Percentiles rank a stretch among this genome's conserved stretches.
Conservation (phyloP, 1,139 yeast species). For the Diutina neorugosa region DNA sequence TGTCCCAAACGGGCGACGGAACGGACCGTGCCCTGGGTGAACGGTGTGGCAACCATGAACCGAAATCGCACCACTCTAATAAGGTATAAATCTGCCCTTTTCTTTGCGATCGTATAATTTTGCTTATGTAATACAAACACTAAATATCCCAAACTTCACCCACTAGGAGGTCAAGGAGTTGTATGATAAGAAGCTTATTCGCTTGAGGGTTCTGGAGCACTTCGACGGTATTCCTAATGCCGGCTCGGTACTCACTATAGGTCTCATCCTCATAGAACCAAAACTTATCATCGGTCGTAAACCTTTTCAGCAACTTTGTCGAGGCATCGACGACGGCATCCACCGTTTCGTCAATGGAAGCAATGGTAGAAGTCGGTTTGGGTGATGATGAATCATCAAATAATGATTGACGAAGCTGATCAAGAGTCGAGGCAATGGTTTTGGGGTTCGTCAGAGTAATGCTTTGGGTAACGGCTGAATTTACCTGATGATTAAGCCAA, state of each 20-base stretch:
- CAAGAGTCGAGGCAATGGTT: neutral
- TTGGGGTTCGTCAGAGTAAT: neutral
- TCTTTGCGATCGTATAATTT: neutral
- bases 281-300: neutral
- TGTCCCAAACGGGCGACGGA: neutral
- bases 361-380: neutral
- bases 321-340: neutral
- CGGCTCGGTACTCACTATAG: neutral
- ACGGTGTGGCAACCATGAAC: neutral
- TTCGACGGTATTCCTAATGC: neutral
- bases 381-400: neutral
- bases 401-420: neutral
- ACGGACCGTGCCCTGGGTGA: neutral
- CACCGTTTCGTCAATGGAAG: neutral
- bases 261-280: neutral
- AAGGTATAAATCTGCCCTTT: no score
- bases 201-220: neutral
- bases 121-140: no score
- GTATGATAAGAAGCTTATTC: neutral
- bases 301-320: neutral
- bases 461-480: neutral
- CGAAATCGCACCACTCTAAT: neutral
- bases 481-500: neutral
- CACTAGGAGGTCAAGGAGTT: neutral
- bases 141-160: neutral